These are phyloP conservation scores for Penicillium sp. DNA, from an alignment of 2,329 filamentous ascomycete genomes.

Conservation along the genomic window DNA sequence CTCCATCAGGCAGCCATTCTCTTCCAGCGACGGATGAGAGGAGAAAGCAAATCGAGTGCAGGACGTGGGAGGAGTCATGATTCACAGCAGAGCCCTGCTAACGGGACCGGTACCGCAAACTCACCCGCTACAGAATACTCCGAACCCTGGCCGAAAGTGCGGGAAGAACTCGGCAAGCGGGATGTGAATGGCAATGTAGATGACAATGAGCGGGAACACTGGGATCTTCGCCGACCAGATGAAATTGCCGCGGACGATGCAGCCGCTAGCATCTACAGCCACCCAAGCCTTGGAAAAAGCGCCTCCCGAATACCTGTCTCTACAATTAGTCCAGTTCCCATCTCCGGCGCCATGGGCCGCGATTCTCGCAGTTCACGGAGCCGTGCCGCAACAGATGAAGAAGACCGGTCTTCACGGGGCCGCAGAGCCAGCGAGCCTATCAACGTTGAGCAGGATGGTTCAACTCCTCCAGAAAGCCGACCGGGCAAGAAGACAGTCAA, in stretches of 20 bases:
- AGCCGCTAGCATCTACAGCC: slow-evolving; percentile 51
- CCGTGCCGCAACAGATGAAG: slow-evolving; percentile 57
- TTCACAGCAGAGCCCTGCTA: slow-evolving; percentile 32
- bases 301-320: slow-evolving; percentile 84
- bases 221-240: slow-evolving; percentile 75
- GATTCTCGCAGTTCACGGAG: slow-evolving; percentile 67
- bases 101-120: slow-evolving; percentile 26
- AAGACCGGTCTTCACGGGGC: slow-evolving; percentile 56
- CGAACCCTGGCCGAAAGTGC: slow-evolving; percentile 37
- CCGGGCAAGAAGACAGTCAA: slow-evolving; percentile 37
- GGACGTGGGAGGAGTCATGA: slow-evolving; percentile 42
- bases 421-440: slow-evolving; percentile 64
- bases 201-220: slow-evolving; percentile 53
- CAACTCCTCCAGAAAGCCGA: slow-evolving; percentile 31
- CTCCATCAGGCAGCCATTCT: slow-evolving; percentile 49
- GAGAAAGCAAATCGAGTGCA: slow-evolving; percentile 37
- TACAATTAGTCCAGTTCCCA: slow-evolving; percentile 73
- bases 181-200: slow-evolving; percentile 38
- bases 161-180: slow-evolving; percentile 41
- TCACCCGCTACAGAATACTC: slow-evolving; percentile 31
- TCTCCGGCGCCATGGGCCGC: slow-evolving; percentile 62
- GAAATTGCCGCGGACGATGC: slow-evolving; percentile 64
- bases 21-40: slow-evolving; percentile 40
- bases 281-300: slow-evolving; percentile 58
- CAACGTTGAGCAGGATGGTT: slow-evolving; percentile 25